Percentiles rank a stretch among this genome's conserved stretches.
These are phyloP conservation scores for Syzygium oleosum DNA, from an alignment of 345 rosid species.

Conservation along the genomic window DNA sequence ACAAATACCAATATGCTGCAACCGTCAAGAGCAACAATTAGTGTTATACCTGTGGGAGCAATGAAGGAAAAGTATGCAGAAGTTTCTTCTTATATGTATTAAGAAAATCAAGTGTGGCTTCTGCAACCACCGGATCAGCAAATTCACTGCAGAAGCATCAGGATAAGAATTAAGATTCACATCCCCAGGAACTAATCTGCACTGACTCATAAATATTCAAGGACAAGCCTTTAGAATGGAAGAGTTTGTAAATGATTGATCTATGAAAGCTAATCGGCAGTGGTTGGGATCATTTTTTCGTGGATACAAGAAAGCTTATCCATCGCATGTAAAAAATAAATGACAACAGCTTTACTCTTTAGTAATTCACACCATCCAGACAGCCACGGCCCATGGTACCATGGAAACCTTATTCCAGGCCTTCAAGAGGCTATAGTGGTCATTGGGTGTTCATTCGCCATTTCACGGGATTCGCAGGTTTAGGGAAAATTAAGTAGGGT, in stretches of 20 bases:
- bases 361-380: background rate
- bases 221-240: background rate
- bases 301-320: background rate
- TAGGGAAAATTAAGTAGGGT: background rate
- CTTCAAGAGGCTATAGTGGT: background rate
- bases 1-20: background rate
- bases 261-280: background rate
- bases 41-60: conserved; percentile 67
- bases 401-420: background rate
- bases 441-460: background rate
- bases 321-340: background rate
- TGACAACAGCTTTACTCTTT: background rate
- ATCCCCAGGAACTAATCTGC: background rate
- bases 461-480: background rate
- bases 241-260: background rate
- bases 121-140: conserved; percentile 85
- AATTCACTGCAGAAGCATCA: conserved; percentile 69
- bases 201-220: background rate
- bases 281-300: background rate
- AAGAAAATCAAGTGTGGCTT: conserved; percentile 83
- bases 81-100: conserved; percentile 59
- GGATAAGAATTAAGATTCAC: background rate
- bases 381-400: background rate
- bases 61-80: conserved; percentile 51
- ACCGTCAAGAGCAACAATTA: background rate